phyloP scores from a whole-genome alignment of 345 rosid species.

The Corchorus olitorius region DNA sequence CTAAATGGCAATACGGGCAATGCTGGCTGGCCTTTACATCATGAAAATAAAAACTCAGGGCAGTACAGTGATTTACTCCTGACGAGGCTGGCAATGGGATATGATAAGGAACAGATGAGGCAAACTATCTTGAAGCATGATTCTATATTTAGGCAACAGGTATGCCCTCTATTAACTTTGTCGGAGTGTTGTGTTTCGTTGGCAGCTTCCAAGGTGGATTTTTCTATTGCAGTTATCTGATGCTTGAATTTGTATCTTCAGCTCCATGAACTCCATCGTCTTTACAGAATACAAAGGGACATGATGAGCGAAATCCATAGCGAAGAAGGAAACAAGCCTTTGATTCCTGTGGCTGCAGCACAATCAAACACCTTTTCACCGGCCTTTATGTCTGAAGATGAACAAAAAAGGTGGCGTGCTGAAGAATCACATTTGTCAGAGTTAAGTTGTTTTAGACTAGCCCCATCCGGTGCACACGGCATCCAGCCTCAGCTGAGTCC shows the following conservation, averaged over 20 bases:
- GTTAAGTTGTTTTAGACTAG: constrained; percentile 19
- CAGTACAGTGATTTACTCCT: constrained; percentile 38
- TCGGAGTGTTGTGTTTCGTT: neutral
- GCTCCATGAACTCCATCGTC: constrained; percentile 77
- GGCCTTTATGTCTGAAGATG: constrained; percentile 31
- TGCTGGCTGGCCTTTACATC: constrained; percentile 46
- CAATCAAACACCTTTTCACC: constrained; percentile 31
- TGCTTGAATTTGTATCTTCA: constrained; percentile 26
- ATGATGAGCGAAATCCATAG: constrained; percentile 74
- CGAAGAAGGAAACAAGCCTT: constrained; percentile 38
- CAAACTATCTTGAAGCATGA: constrained; percentile 76
- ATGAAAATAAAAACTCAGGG: constrained; percentile 41
- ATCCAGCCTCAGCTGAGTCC: constrained; percentile 40
- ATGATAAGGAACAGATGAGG: constrained; percentile 57
- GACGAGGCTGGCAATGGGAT: constrained; percentile 32
- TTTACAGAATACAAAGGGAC: constrained; percentile 62
- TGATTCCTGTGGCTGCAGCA: constrained; percentile 30
- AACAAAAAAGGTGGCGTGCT: constrained; percentile 17
- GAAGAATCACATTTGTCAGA: constrained; percentile 21
- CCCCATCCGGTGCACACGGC: constrained; percentile 42
- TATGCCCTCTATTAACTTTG: constrained; percentile 22
- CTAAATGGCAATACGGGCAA: constrained; percentile 43
- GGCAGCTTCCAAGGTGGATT: neutral
- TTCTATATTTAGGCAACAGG: constrained; percentile 73
- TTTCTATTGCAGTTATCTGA: constrained; percentile 19